Evolutionary conservation across 1,139 yeast genomes (phyloP), one percentile per base, ranked within the genome.

Genomic region (Yamadazyma epiphylla): DNA sequence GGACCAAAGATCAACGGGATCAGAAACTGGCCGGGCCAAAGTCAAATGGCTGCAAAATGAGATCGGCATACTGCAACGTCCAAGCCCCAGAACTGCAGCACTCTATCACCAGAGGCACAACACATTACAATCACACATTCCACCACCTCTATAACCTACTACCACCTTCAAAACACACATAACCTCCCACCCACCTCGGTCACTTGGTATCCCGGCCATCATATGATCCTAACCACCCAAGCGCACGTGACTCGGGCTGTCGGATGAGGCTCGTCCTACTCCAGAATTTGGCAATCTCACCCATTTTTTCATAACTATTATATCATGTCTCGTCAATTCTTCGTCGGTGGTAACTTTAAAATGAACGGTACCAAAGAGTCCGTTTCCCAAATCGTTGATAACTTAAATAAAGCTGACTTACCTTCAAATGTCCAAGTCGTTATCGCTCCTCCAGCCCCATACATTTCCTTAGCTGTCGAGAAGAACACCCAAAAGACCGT

Each of bases 261-360:
- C 47, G 45, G 47, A 42, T 39, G 45, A 41, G 39, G 40, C 24
- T 30, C 42, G 41, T 31, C 43, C 44, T 35, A 31, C 22, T 24
- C 10, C n/a, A 7, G 15, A 17, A 26, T 24, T 19, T 19, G 23
- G 15, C 22, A 22, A 22, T 22, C 29, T 13, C 24, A 12, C 13
- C n/a, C 23, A 8, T 11, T 10, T 21, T 10, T 11, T 10, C 16
- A 13, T 23, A 13, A 23, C 15, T n/a, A 23, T 17, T 12, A 14
- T 17, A 58, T 74, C 7, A 59, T 59, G 95, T 79, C 94, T 62
- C 88, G 98, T 74, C 83, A 80, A 70, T 89, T 89, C 74, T 88
- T 91, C 61, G 89, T 84, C 55, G 98, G 97, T 53, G 98, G 97
- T 58, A 91, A 91, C 88, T 89, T 91, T 77, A 91, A 91, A 70